Percentiles rank a stretch among this genome's conserved stretches.
These are phyloP conservation scores for apple (Malus domestica) DNA, from an alignment of 306 rosid genomes.

Conservation along the genomic window ASM211411v1 NC_041794.1:19696501-19697000, in stretches of 20 bases:
- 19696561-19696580: background rate
- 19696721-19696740: conserved; percentile 15
- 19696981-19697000: too few species aligned
- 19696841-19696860: conserved; percentile 28
- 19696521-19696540: conserved; percentile 3
- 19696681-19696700: conserved; percentile 14
- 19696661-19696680: conserved; percentile 20
- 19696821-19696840: conserved; percentile 34
- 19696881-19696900: background rate
- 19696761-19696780: conserved; percentile 14
- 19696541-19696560: conserved; percentile 18
- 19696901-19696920: background rate
- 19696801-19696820: conserved; percentile 21
- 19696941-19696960: background rate
- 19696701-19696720: conserved; percentile 7
- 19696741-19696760: conserved; percentile 10
- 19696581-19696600: conserved; percentile 22
- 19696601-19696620: background rate
- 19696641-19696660: background rate
- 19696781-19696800: conserved; percentile 34
- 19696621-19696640: conserved; percentile 3
- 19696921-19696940: background rate
- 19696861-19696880: conserved; percentile 3
- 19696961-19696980: background rate
- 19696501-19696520: conserved; percentile 24